phyloP scores from a whole-genome alignment of 2,329 filamentous ascomycete species.

The Acarospora socialis region DNA sequence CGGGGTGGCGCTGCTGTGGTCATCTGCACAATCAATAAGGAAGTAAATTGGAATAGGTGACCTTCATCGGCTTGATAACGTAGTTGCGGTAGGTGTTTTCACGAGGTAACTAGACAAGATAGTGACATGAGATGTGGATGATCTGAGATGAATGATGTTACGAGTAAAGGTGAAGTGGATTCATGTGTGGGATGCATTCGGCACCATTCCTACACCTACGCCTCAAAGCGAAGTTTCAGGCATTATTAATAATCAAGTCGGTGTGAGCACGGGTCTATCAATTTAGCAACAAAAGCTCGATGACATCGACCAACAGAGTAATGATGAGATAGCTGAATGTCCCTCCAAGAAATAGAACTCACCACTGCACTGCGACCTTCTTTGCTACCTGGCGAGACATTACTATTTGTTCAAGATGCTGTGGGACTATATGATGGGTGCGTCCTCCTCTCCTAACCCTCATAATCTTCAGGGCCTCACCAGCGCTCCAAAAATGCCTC shows the following conservation, averaged over 20 bases:
- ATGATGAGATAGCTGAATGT: slow-evolving; percentile 58
- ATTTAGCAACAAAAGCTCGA: not conserved
- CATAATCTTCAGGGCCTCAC: slow-evolving; percentile 3
- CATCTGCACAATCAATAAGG: slow-evolving; percentile 2
- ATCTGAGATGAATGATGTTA: no score
- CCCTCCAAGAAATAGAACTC: slow-evolving; percentile 87
- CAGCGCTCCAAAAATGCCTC: slow-evolving; percentile 4
- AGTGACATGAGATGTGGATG: no score
- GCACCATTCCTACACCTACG: no score
- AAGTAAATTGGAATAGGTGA: no score
- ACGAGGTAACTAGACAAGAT: no score
- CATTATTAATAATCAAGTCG: no score
- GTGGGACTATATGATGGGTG: slow-evolving; percentile 97
- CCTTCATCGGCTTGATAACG: no score
- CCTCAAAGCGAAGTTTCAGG: no score
- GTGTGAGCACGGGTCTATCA: no score
- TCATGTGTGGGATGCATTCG: no score
- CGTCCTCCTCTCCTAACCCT: slow-evolving; percentile 22
- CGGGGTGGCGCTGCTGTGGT: slow-evolving; percentile 4
- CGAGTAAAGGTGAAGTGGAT: no score
- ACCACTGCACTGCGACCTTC: slow-evolving; percentile 90
- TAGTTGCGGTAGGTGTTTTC: no score
- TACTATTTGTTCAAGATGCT: slow-evolving; percentile 93
- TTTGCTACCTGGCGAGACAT: slow-evolving; percentile 81
- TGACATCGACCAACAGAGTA: slow-evolving; percentile 17